These are phyloP conservation scores for Logfia minima DNA, from an alignment of 129 eudicot species.

Conservation along the genomic window DNA sequence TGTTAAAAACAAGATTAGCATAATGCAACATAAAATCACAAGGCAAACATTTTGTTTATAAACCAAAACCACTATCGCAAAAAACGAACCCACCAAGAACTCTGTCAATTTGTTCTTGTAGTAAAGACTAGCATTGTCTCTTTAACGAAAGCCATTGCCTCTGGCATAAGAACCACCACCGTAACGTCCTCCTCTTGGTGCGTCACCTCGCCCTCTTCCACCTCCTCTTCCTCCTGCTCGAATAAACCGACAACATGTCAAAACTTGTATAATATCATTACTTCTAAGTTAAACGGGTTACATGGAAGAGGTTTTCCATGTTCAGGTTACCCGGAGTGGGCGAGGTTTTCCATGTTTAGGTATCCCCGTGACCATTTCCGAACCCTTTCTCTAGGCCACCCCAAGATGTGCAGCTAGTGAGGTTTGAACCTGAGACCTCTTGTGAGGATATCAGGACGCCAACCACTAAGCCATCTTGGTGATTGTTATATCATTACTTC, in stretches of 20 bases:
- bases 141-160: constrained; percentile 62
- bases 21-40: constrained; percentile 25
- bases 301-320: no score
- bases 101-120: neutral
- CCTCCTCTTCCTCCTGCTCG: constrained; percentile 69
- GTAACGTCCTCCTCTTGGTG: constrained; percentile 61
- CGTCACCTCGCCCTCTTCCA: constrained; percentile 48
- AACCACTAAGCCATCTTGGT: no score
- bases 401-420: no score
- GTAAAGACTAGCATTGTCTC: constrained; percentile 1
- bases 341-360: no score
- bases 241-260: neutral
- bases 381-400: no score
- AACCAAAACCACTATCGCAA: constrained; percentile 29
- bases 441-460: no score
- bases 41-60: constrained; percentile 20
- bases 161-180: constrained; percentile 38
- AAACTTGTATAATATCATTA: neutral
- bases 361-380: no score
- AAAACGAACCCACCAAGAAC: constrained; percentile 24
- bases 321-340: no score
- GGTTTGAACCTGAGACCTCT: no score
- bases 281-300: no score
- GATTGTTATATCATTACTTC: neutral
- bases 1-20: constrained; percentile 15